A percentile compares a stretch with the other conserved stretches of the same genome.
phyloP scores from a whole-genome alignment of 192 early-diverging fungal genomes.

The Entomortierella chlamydospora region DNA sequence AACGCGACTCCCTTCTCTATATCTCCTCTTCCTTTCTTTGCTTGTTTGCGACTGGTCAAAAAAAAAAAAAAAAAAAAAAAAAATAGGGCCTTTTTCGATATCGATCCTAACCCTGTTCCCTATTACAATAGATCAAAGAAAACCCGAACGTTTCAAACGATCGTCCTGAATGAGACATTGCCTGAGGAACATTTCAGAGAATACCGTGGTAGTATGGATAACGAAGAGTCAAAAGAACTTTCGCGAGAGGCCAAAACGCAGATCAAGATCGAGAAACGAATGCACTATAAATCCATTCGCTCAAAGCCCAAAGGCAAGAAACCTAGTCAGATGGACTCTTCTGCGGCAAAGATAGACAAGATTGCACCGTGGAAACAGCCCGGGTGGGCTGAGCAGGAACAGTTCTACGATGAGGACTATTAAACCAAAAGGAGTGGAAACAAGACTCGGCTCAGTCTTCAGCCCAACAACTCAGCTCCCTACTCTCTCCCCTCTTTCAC shows the following conservation, averaged over 20 bases:
- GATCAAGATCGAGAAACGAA: slow-evolving; percentile 39
- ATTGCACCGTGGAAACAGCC: slow-evolving; percentile 26
- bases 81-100: no score
- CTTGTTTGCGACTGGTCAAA: neutral
- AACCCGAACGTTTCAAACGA: slow-evolving; percentile 29
- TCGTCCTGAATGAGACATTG: slow-evolving; percentile 37
- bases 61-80: no score
- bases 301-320: slow-evolving; percentile 54
- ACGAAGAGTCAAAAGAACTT: neutral
- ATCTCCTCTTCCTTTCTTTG: slow-evolving; percentile 6
- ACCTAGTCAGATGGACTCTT: slow-evolving; percentile 27
- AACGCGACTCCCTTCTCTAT: neutral
- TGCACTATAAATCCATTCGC: slow-evolving; percentile 47
- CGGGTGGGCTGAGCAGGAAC: slow-evolving; percentile 28
- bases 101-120: no score
- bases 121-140: no score
- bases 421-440: no score
- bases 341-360: slow-evolving; percentile 26
- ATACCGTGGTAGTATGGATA: neutral
- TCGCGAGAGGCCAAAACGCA: slow-evolving; percentile 33
- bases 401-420: neutral
- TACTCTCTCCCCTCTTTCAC: neutral
- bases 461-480: no score
- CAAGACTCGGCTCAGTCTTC: no score
- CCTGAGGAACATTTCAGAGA: slow-evolving; percentile 23